A percentile compares a stretch with the other conserved stretches of the same genome.
Conservation (phyloP, 1,139 yeast genomes). For the Suhomyces anneliseae region DNA sequence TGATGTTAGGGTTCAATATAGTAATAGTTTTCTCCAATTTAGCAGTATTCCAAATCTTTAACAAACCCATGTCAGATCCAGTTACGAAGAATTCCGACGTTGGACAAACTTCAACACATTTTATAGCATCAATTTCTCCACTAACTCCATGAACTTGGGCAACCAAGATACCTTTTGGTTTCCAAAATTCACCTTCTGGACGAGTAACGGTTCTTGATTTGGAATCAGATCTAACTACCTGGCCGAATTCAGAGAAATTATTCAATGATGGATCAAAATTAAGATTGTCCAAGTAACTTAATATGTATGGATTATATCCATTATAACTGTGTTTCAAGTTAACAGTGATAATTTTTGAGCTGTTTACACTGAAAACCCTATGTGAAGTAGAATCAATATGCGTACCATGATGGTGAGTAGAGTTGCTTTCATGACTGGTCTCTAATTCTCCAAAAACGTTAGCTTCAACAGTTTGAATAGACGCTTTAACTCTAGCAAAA, state of each 20-base stretch:
- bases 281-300: slow-evolving; percentile 54
- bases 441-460: slow-evolving; percentile 65
- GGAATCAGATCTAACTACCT: slow-evolving; percentile 14
- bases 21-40: slow-evolving; percentile 66
- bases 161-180: slow-evolving; percentile 52
- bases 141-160: slow-evolving; percentile 44
- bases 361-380: slow-evolving; percentile 35
- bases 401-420: slow-evolving; percentile 18
- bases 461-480: slow-evolving; percentile 57
- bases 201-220: slow-evolving; percentile 3
- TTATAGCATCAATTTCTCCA: slow-evolving; percentile 41
- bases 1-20: slow-evolving; percentile 53
- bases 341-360: slow-evolving; percentile 39
- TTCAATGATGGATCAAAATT: slow-evolving; percentile 56
- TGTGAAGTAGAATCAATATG: slow-evolving; percentile 18
- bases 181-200: slow-evolving; percentile 16
- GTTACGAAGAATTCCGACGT: slow-evolving; percentile 70
- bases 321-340: slow-evolving; percentile 55
- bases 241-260: slow-evolving; percentile 73
- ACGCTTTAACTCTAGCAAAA: slow-evolving; percentile 41
- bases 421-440: slow-evolving; percentile 28
- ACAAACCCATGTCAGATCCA: slow-evolving; percentile 70
- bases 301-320: slow-evolving; percentile 66
- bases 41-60: slow-evolving; percentile 77
- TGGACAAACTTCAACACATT: slow-evolving; percentile 57